phyloP scores from a whole-genome alignment of 371 early-diverging fungal species.

The Mucor sp. region DNA sequence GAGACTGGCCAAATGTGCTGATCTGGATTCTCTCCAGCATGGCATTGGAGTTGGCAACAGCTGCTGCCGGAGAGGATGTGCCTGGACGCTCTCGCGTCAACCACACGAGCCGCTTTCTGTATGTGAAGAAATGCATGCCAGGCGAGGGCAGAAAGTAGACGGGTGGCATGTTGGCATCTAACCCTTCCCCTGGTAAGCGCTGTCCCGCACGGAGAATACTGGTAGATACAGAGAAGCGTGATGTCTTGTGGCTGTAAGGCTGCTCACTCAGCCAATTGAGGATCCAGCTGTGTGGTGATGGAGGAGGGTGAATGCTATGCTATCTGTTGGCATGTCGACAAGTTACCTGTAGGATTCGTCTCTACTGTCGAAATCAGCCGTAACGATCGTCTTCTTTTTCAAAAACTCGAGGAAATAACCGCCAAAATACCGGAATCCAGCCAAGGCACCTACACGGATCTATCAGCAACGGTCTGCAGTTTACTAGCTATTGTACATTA shows the following conservation, averaged over 20 bases:
- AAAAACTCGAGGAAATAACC: constrained; percentile 50
- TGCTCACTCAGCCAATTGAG: constrained; percentile 68
- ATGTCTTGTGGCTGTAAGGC: constrained; percentile 52
- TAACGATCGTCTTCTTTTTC: constrained; percentile 57
- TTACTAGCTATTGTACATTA: constrained; percentile 4
- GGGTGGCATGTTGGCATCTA: constrained; percentile 49
- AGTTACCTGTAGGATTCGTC: constrained; percentile 63
- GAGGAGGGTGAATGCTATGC: background rate
- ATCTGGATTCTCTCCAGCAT: constrained; percentile 60
- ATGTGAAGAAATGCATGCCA: constrained; percentile 64
- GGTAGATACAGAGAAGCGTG: constrained; percentile 64
- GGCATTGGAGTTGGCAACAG: constrained; percentile 36
- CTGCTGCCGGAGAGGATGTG: constrained; percentile 38
- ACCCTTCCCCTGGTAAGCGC: constrained; percentile 47
- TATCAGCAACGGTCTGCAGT: background rate
- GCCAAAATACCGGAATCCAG: constrained; percentile 52
- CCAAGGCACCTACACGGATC: constrained; percentile 24
- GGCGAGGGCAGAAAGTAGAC: constrained; percentile 68
- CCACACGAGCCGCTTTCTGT: constrained; percentile 60
- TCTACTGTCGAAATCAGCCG: constrained; percentile 63
- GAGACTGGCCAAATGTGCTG: constrained; percentile 61
- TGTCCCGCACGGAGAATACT: constrained; percentile 53
- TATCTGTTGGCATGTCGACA: background rate
- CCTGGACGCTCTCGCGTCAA: constrained; percentile 49
- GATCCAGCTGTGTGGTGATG: constrained; percentile 42